A percentile compares a stretch with the other conserved stretches of the same genome.
Evolutionary conservation across 371 early-diverging fungal genomes (phyloP).

Genomic region (Rhizopus microsporus): DNA sequence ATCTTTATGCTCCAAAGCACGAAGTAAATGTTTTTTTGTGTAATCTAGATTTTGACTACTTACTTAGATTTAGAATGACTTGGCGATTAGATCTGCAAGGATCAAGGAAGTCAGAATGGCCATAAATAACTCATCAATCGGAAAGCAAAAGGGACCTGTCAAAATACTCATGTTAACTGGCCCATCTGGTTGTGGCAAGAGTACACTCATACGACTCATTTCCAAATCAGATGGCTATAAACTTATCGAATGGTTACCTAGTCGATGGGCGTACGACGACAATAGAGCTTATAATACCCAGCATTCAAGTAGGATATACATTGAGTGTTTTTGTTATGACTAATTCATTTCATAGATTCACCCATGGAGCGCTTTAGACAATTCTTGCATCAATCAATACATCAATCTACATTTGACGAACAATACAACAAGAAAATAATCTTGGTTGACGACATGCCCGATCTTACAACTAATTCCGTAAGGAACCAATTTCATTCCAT

Average conservation of each 20-base stretch:
- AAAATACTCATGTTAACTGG: slow-evolving; percentile 38
- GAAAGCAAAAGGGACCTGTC: neutral
- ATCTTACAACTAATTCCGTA: slow-evolving; percentile 20
- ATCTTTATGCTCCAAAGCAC: neutral
- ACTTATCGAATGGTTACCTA: slow-evolving; percentile 35
- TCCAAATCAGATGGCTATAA: slow-evolving; percentile 17
- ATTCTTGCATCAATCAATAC: slow-evolving; percentile 18
- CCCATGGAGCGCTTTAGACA: slow-evolving; percentile 6
- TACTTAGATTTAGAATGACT: slow-evolving; percentile 12
- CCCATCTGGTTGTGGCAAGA: slow-evolving; percentile 44
- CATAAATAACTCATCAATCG: slow-evolving; percentile 17
- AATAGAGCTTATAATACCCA: slow-evolving; percentile 4
- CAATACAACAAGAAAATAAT: slow-evolving; percentile 25
- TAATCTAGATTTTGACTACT: neutral
- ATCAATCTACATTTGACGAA: neutral
- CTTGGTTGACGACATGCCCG: slow-evolving; percentile 48
- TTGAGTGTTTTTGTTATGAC: neutral
- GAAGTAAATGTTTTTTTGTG: neutral
- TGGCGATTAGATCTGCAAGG: slow-evolving; percentile 24
- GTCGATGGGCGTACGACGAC: slow-evolving; percentile 9
- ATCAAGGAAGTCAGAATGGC: slow-evolving; percentile 19
- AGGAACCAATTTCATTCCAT: slow-evolving; percentile 27
- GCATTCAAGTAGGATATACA: neutral
- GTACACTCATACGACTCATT: slow-evolving; percentile 34
- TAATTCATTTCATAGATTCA: neutral